These are phyloP conservation scores for Acanthamoeba culbertsoni DNA, from an alignment of 208 protist genomes.

Conservation along the genomic window DNA sequence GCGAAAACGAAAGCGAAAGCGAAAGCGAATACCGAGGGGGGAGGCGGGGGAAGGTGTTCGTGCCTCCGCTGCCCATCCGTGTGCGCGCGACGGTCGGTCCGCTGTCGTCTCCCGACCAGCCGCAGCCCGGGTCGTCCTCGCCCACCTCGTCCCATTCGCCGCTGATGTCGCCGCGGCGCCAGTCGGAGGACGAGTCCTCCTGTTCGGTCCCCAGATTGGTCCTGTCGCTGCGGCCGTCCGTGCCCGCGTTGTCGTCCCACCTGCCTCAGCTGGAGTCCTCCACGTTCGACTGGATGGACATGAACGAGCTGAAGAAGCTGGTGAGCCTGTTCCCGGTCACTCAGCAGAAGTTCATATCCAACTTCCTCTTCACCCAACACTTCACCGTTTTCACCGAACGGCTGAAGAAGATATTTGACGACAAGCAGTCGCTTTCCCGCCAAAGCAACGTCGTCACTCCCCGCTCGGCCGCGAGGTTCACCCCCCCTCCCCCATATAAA, in stretches of 20 bases:
- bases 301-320: not conserved
- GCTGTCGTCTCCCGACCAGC: not conserved
- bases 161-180: not conserved
- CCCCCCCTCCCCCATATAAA: too few species aligned
- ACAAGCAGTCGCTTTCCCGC: not conserved
- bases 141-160: not conserved
- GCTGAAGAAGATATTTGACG: not conserved
- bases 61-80: not conserved
- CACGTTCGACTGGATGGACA: not conserved
- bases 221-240: not conserved
- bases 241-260: not conserved
- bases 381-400: slow-evolving; percentile 26
- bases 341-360: not conserved
- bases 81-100: not conserved
- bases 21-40: not conserved
- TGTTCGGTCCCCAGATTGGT: not conserved
- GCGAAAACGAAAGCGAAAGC: not conserved
- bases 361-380: slow-evolving; percentile 31
- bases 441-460: not conserved
- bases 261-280: not conserved
- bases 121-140: not conserved
- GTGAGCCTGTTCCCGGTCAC: slow-evolving; percentile 1
- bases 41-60: not conserved
- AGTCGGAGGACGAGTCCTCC: not conserved
- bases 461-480: not conserved